Conservation (phyloP, 257 asterid genomes). For the Ocimum tenuiflorum region DNA sequence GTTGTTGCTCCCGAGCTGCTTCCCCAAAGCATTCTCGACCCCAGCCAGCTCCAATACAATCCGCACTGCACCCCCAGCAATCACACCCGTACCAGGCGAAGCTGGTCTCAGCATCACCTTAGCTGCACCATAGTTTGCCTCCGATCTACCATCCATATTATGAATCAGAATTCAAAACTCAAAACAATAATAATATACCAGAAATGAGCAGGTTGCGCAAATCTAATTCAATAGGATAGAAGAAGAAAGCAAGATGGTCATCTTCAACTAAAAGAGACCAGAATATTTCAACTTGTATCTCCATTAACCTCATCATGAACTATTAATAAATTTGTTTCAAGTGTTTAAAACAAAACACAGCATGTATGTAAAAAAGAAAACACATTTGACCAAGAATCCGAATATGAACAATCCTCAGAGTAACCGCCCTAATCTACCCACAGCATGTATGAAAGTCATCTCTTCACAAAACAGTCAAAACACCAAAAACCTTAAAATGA, state of each 20-base stretch:
- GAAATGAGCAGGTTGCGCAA: neutral
- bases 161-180: neutral
- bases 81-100: slow-evolving; percentile 93
- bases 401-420: too few relatives aligned
- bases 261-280: too few relatives aligned
- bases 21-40: slow-evolving; percentile 85
- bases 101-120: slow-evolving; percentile 96
- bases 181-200: too few relatives aligned
- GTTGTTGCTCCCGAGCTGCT: slow-evolving; percentile 90
- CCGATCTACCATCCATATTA: slow-evolving; percentile 39
- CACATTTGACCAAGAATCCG: too few relatives aligned
- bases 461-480: too few relatives aligned
- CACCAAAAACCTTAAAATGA: neutral
- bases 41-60: slow-evolving; percentile 88
- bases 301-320: neutral
- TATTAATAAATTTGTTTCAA: neutral
- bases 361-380: neutral
- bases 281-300: neutral
- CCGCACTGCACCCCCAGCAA: slow-evolving; percentile 96
- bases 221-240: neutral
- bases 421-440: too few relatives aligned
- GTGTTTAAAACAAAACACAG: neutral
- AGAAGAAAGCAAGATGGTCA: too few relatives aligned
- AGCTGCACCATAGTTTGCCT: slow-evolving; percentile 88
- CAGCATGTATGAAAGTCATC: too few relatives aligned